Percentiles rank a stretch among this genome's conserved stretches.
Evolutionary conservation across 306 rosid genomes (phyloP).

Genomic region (Quercus mongolica): DNA sequence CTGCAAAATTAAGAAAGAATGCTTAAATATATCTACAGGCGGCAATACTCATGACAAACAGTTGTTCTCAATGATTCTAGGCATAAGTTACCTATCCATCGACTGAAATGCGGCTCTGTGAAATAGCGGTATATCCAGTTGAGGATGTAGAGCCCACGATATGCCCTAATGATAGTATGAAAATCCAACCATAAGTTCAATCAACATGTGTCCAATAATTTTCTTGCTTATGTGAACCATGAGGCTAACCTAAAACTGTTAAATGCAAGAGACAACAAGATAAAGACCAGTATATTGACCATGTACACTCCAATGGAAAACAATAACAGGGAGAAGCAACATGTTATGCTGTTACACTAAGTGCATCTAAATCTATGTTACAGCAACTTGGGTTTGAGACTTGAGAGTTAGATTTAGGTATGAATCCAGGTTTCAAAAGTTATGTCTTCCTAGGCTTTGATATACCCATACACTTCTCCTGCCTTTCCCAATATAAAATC

Average conservation of each 20-base stretch:
- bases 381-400: not conserved
- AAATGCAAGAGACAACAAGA: constrained; percentile 13
- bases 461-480: not conserved
- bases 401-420: not conserved
- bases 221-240: not conserved
- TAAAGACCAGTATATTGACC: not conserved
- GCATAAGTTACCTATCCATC: constrained; percentile 73
- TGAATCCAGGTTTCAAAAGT: not conserved
- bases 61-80: not conserved
- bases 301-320: not conserved
- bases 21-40: constrained; percentile 3
- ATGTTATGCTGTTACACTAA: not conserved
- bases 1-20: constrained; percentile 39
- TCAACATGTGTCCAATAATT: not conserved
- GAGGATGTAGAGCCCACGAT: constrained; percentile 89
- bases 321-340: not conserved
- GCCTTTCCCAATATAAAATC: not conserved
- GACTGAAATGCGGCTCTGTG: constrained; percentile 60
- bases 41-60: not conserved
- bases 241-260: not conserved
- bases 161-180: constrained; percentile 55
- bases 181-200: constrained; percentile 8
- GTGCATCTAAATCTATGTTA: not conserved
- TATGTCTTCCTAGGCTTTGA: not conserved
- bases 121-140: constrained; percentile 97